These are phyloP conservation scores for Debaryomycetaceae sp. DNA, from an alignment of 1,139 yeast species.

Conservation along the genomic window DNA sequence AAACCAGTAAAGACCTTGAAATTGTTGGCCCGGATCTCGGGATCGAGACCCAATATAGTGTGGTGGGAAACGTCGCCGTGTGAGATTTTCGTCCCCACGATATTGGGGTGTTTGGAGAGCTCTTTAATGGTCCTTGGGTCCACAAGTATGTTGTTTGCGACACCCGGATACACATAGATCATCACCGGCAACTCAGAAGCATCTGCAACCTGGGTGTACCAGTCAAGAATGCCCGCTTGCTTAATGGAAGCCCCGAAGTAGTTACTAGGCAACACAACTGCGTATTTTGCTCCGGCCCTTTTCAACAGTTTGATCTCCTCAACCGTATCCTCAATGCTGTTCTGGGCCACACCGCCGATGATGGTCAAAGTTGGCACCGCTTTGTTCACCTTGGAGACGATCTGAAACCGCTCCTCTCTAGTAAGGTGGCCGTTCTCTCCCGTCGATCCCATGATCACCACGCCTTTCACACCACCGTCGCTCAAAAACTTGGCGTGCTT, in stretches of 20 bases:
- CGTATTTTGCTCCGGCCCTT: slow-evolving; percentile 32
- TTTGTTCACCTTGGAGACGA: slow-evolving; percentile 28
- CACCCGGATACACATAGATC: slow-evolving; percentile 32
- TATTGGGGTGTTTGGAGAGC: slow-evolving; percentile 31
- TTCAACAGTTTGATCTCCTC: slow-evolving; percentile 25
- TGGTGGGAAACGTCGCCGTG: slow-evolving; percentile 37
- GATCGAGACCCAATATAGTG: slow-evolving; percentile 25
- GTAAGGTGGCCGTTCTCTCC: slow-evolving; percentile 50
- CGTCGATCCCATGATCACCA: slow-evolving; percentile 34
- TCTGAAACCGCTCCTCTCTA: slow-evolving; percentile 33
- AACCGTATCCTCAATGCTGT: slow-evolving; percentile 26
- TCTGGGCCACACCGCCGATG: slow-evolving; percentile 39
- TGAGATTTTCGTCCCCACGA: slow-evolving; percentile 39
- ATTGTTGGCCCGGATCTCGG: slow-evolving; percentile 27
- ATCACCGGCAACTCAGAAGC: slow-evolving; percentile 25
- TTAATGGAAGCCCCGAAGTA: slow-evolving; percentile 30
- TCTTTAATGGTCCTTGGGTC: slow-evolving; percentile 31
- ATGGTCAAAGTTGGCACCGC: slow-evolving; percentile 34
- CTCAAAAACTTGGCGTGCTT: slow-evolving; percentile 31
- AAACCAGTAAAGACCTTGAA: slow-evolving; percentile 43
- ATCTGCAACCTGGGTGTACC: slow-evolving; percentile 26
- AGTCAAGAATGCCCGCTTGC: slow-evolving; percentile 31
- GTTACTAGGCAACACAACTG: slow-evolving; percentile 27
- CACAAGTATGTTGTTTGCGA: slow-evolving; percentile 34
- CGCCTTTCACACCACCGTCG: slow-evolving; percentile 28